Evolutionary conservation across 2,329 filamentous ascomycete species (phyloP), one percentile per base, ranked within the genome.

Genomic region (Blastomyces parvus): DNA sequence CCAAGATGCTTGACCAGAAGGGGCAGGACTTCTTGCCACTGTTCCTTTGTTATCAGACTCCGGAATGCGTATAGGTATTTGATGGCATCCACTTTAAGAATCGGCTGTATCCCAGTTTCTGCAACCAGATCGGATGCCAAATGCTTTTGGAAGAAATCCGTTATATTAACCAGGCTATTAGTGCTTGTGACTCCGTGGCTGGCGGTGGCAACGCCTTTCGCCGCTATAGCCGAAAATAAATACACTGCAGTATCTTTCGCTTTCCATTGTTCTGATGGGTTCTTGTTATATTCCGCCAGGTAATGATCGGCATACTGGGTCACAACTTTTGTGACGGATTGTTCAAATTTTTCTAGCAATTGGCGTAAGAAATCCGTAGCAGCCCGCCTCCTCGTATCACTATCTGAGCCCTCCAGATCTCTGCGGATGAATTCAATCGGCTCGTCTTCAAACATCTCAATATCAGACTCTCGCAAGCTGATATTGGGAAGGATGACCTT

Each of bases 161-260:
- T 87, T 33, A 99, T 89, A 70, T 96, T 88, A 68, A 97, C 88
- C 48, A 88, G 78, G n/a, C 84, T 81, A 76, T 97, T 99, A 66
- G 94, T 90, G 14, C 86, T 91, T 74, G 92, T 91, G 62, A 97
- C 90, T 75, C 95, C 94, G 70, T 96, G 90, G 0, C 87, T 89
- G 8, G 91, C 84, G 2, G 94, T 97, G 40, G 93, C 87, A 40
- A 86, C 84, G 62, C 94, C 94, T 79, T 96, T 96, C 50, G 92
- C 91, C 19, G 94, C 94, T 69, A 97, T 91, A 4, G 94, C 91
- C 46, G 94, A 86, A 81, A 95, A 99, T 19, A 99, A 85, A 72
- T 97, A 97, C 64, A 97, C 88, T n/a, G 94, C 94, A 0, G 93
- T 97, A 72, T 99, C 94, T 79, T 99, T 99, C 59, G 91, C 87